Evolutionary conservation across 257 asterid species (phyloP), one percentile per base, ranked within the genome.

Genomic region (Cinchona pubescens): DNA sequence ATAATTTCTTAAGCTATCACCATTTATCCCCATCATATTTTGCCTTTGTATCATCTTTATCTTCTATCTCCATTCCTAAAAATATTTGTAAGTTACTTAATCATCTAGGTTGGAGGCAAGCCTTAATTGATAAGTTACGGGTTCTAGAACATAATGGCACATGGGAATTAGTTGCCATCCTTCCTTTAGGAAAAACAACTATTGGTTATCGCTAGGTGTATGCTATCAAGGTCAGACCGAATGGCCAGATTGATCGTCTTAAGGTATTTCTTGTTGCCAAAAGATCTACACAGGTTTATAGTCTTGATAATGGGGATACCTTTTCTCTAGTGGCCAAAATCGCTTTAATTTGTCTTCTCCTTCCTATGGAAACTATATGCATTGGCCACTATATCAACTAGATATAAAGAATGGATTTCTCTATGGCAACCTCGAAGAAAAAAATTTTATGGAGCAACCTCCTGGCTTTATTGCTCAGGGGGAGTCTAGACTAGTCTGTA

Each of bases 241-340:
- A 46, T 74, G 49, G 64, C 1, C 1, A 59, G 23, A 30, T 68
- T 67, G 51, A 40, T 53, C 3, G 19, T 25, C 37, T 68, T 25
- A 76, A 66, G n/a, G 73, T 58, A 29, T 29, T 37, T 38, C 63
- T 64, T 63, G 79, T 25, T 19, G 73, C 69, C 15, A 25, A 76
- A 23, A 67, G 67, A 35, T 51, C 49, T 49, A 21, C 67, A 46
- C 43, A 66, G 34, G 35, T 75, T 35, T 66, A 29, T 66, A 73
- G 48, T n/a, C 53, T 30, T 11, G 74, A 66, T 49, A 23, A 45
- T 35, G 4, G 2, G 16, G 13, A 59, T 25, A 13, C n/a, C n/a
- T 61, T 60, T 37, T n/a, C n/a, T n/a, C n/a, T n/a, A n/a, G n/a
- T n/a, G n/a, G 11, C 16, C 27, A 53, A 73, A 32, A 59, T 59